These are phyloP conservation scores for Silene coronaria DNA, from an alignment of 179 eudicot genomes.

Conservation along the genomic window DNA sequence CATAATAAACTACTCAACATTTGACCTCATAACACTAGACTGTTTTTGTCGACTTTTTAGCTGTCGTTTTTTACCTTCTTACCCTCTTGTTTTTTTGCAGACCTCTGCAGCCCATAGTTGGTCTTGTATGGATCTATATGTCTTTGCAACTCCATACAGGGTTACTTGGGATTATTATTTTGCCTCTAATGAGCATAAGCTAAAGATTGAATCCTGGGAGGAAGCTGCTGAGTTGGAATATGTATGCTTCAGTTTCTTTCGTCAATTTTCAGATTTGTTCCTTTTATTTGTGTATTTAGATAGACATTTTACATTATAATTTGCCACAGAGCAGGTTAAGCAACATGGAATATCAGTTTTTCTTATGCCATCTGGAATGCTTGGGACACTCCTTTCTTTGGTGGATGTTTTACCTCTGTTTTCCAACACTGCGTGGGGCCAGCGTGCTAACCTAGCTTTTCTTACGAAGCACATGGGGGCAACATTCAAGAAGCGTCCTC, in stretches of 20 bases:
- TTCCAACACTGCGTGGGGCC: slow-evolving; percentile 87
- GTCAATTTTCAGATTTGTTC: no score
- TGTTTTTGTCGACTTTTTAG: no score
- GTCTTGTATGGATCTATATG: slow-evolving; percentile 96
- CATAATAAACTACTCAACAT: no score
- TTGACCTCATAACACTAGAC: no score
- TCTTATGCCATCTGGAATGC: slow-evolving; percentile 98
- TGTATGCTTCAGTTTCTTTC: slow-evolving; percentile 34
- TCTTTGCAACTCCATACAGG: slow-evolving; percentile 92
- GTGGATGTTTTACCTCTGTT: slow-evolving; percentile 89
- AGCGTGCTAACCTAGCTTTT: slow-evolving; percentile 78
- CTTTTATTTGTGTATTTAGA: not conserved
- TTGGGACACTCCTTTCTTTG: slow-evolving; percentile 83
- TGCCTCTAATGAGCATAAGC: slow-evolving; percentile 64
- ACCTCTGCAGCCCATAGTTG: slow-evolving; percentile 86
- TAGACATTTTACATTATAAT: slow-evolving; percentile 5
- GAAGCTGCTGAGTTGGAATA: slow-evolving; percentile 93
- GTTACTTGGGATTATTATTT: slow-evolving; percentile 96
- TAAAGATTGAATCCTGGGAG: slow-evolving; percentile 87
- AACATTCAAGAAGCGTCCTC: slow-evolving; percentile 68
- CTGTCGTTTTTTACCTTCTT: not conserved
- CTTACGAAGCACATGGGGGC: slow-evolving; percentile 95
- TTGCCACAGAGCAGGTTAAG: slow-evolving; percentile 68
- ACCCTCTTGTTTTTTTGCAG: slow-evolving; percentile 38
- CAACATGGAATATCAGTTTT: slow-evolving; percentile 93